These are phyloP conservation scores for Trifolium subterraneum DNA, from an alignment of 306 rosid genomes.

Conservation along the genomic window DNA sequence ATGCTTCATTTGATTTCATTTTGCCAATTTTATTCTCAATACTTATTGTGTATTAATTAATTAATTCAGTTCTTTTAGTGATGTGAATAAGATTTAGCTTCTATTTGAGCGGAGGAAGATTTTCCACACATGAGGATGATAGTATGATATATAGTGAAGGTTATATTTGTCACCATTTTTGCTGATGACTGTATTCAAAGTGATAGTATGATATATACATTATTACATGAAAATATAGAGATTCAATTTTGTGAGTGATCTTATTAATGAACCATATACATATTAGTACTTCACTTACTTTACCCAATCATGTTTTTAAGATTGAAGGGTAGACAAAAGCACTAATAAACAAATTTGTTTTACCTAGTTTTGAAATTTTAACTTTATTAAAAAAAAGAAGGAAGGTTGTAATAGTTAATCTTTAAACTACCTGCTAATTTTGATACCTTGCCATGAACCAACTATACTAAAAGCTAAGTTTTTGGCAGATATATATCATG, in stretches of 20 bases:
- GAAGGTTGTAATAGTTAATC: too few relatives aligned
- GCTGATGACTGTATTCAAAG: conserved; percentile 52
- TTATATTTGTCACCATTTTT: conserved; percentile 53
- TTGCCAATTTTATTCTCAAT: conserved; percentile 45
- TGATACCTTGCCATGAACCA: too few relatives aligned
- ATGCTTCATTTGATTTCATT: conserved; percentile 55
- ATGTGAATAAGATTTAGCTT: conserved; percentile 61
- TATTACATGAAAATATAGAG: conserved; percentile 44
- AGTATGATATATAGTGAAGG: conserved; percentile 41
- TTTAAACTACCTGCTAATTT: too few relatives aligned
- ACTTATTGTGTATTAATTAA: conserved; percentile 43
- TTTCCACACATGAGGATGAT: conserved; percentile 45
- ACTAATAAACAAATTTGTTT: too few relatives aligned
- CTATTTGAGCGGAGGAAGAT: conserved; percentile 45
- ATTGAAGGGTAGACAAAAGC: too few relatives aligned
- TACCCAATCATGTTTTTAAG: too few relatives aligned
- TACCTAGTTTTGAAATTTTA: too few relatives aligned
- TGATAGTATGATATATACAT: conserved; percentile 26
- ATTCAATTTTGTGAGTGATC: conserved; percentile 44
- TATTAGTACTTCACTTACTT: too few relatives aligned
- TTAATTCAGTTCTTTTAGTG: conserved; percentile 47
- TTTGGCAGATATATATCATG: too few relatives aligned
- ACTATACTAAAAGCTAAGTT: too few relatives aligned
- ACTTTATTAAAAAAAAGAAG: too few relatives aligned
- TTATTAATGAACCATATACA: too few relatives aligned